Evolutionary conservation across 2,329 filamentous ascomycete species (phyloP), one percentile per base, ranked within the genome.

Genomic region (Aspergillus thermomutatus): DNA sequence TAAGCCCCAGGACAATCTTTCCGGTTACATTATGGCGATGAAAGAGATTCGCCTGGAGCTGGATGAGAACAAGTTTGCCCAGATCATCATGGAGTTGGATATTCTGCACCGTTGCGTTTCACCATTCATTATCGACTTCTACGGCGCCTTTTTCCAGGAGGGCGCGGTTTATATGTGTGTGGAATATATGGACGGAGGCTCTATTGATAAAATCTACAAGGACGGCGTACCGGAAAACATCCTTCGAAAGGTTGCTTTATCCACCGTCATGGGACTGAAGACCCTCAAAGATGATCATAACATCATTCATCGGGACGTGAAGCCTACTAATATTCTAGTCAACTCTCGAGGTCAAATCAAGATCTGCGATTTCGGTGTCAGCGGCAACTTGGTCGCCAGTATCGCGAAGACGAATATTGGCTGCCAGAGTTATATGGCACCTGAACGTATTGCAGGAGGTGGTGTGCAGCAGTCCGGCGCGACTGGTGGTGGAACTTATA

Each of bases 361-460:
- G 77, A 96, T 99, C 56, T 99, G 94, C 75, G 94, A 99, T 75
- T 99, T 99, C 73, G 94, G 94, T 55, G 94, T 99, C 54, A 95
- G 90, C 64, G 94, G 94, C 53, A 99, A 99, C 68, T 79, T 99
- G 25, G 94, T 99, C 23, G 93, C 94, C 25, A 96, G 92, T 78
- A 97, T 97, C 67, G 94, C 94, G 52, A 96, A 95, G 77, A 99
- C 94, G 27, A 99, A 99, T 72, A 99, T 99, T 68, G 94, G 94
- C 41, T 99, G 94, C 69, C 94, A 99, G 77, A 97, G 92, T 70
- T 99, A 99, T 77, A 99, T 99, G 94, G 94, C 94, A 0, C 94
- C 94, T 0, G 94, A 99, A 75, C 82, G 94, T 63, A 99, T 99
- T 67, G 91, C 91, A 8, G 91, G 91, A 50, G 92, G 92, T 55